A percentile compares a stretch with the other conserved stretches of the same genome.
phyloP scores from a whole-genome alignment of 345 rosid species.

The Euphorbia lathyris region DNA sequence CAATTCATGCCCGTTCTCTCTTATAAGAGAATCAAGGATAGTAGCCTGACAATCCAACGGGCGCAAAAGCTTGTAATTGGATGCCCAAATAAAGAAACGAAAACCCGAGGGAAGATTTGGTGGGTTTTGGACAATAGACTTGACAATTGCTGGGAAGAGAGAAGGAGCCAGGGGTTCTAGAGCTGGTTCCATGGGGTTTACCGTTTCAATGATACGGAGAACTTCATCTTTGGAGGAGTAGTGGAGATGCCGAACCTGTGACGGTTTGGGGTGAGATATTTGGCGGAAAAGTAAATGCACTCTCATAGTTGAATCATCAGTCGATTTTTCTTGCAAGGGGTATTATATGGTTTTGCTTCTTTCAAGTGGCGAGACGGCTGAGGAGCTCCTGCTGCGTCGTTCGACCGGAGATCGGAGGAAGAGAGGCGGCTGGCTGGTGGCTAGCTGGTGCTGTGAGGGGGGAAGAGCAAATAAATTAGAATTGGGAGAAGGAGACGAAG shows the following conservation, averaged over 20 bases:
- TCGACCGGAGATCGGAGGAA: too few species aligned
- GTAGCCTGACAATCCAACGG: slow-evolving; percentile 28
- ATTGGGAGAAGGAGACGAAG: too few species aligned
- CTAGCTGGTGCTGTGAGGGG: too few species aligned
- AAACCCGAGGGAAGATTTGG: slow-evolving; percentile 44
- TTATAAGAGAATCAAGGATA: slow-evolving; percentile 43
- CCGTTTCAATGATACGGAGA: slow-evolving; percentile 37
- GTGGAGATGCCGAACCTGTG: slow-evolving; percentile 18
- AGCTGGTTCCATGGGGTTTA: slow-evolving; percentile 61
- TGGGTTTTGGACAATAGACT: slow-evolving; percentile 45
- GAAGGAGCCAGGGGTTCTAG: slow-evolving; percentile 56
- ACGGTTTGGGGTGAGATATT: slow-evolving; percentile 8
- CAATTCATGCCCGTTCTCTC: slow-evolving; percentile 44
- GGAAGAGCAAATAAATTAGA: too few species aligned
- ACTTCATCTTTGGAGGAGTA: slow-evolving; percentile 38
- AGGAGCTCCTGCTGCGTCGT: too few species aligned
- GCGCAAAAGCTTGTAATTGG: slow-evolving; percentile 46
- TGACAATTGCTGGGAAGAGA: slow-evolving; percentile 40
- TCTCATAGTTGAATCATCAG: slow-evolving; percentile 8
- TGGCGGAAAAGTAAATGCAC: slow-evolving; percentile 13
- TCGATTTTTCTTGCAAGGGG: too few species aligned
- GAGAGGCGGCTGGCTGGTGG: too few species aligned
- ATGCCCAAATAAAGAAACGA: slow-evolving; percentile 84
- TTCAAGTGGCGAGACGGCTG: too few species aligned
- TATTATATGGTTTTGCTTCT: too few species aligned